Percentiles rank a stretch among this genome's conserved stretches.
These are phyloP conservation scores for Candida dendrica DNA, from an alignment of 805 yeast genomes.

Conservation along the genomic window DNA sequence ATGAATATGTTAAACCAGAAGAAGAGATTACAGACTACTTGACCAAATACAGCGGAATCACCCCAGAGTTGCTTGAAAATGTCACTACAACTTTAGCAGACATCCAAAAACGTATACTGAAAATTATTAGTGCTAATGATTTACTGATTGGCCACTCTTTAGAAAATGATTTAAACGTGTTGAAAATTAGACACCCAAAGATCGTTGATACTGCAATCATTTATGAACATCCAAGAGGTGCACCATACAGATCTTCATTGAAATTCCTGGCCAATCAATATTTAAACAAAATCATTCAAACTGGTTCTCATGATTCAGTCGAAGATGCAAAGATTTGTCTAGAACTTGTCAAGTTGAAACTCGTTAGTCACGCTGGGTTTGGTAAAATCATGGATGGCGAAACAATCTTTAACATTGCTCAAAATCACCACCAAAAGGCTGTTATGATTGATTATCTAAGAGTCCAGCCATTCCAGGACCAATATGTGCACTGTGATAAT, in stretches of 20 bases:
- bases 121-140: slow-evolving; percentile 47
- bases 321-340: slow-evolving; percentile 82
- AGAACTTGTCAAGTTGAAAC: slow-evolving; percentile 64
- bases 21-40: slow-evolving; percentile 72
- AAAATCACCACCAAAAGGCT: slow-evolving; percentile 21
- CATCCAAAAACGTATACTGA: slow-evolving; percentile 51
- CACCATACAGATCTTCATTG: slow-evolving; percentile 73
- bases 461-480: slow-evolving; percentile 17
- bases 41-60: slow-evolving; percentile 83
- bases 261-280: slow-evolving; percentile 57
- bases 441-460: slow-evolving; percentile 26
- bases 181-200: slow-evolving; percentile 63
- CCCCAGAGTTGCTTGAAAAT: slow-evolving; percentile 52
- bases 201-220: slow-evolving; percentile 77
- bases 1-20: slow-evolving; percentile 71
- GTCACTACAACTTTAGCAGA: slow-evolving; percentile 63
- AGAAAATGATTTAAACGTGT: slow-evolving; percentile 70
- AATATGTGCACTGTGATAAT: slow-evolving; percentile 35
- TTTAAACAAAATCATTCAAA: slow-evolving; percentile 57
- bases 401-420: slow-evolving; percentile 33
- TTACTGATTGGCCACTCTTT: slow-evolving; percentile 84
- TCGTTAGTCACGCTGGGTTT: slow-evolving; percentile 56
- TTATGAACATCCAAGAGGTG: slow-evolving; percentile 77
- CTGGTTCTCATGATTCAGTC: slow-evolving; percentile 72
- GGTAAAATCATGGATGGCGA: slow-evolving; percentile 46